These are phyloP conservation scores for Penicillium sp. DNA, from an alignment of 2,329 filamentous ascomycete species.

Conservation along the genomic window DNA sequence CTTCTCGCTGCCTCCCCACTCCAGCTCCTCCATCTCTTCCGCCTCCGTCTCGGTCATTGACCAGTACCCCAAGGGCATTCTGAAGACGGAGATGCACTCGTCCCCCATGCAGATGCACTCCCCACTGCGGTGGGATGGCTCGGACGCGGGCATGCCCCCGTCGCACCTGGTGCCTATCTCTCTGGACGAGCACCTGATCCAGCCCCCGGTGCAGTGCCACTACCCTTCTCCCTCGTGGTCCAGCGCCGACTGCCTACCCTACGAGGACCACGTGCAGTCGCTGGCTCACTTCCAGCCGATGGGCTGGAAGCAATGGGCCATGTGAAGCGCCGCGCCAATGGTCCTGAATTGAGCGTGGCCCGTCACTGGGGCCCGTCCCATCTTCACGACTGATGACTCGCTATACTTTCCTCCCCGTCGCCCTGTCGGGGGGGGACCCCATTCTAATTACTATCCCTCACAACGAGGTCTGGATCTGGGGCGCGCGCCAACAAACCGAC, in stretches of 20 bases:
- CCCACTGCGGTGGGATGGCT: constrained; percentile 35
- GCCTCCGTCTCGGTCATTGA: constrained; percentile 37
- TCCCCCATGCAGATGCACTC: constrained; percentile 37
- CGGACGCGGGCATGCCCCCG: constrained; percentile 28
- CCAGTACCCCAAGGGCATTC: constrained; percentile 33
- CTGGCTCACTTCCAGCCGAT: constrained; percentile 22
- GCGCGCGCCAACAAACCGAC: neutral
- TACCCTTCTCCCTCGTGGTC: constrained; percentile 28
- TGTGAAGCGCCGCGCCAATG: constrained; percentile 11
- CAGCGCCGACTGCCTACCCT: constrained; percentile 23
- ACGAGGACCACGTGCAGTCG: constrained; percentile 24
- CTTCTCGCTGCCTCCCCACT: constrained; percentile 32
- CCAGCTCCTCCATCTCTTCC: constrained; percentile 34
- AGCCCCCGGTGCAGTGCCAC: constrained; percentile 30
- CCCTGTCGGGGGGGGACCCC: neutral
- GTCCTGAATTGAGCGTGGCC: neutral
- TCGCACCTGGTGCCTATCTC: constrained; percentile 37
- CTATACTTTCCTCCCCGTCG: too few species aligned
- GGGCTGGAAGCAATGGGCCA: constrained; percentile 22
- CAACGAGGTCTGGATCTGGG: neutral
- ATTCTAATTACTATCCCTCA: neutral
- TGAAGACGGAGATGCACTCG: constrained; percentile 32
- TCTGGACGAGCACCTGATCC: constrained; percentile 36
- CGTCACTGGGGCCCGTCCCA: too few species aligned
- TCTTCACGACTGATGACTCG: too few species aligned